phyloP scores from a whole-genome alignment of 768 basidiomycete species.

The Phaffia tasmanica region DNA sequence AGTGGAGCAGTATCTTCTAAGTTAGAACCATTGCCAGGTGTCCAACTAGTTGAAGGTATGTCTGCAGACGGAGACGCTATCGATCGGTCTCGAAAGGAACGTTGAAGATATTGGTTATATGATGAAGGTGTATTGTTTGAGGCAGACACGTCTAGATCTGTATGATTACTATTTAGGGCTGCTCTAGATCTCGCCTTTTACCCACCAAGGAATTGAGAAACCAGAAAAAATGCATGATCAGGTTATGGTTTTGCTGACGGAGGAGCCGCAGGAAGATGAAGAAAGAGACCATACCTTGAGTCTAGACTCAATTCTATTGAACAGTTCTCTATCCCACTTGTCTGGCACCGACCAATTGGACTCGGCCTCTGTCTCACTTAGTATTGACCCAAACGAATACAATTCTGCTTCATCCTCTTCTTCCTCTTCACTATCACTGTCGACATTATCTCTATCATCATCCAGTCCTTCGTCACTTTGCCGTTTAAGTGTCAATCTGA shows the following conservation, averaged over 20 bases:
- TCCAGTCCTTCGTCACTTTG: background rate
- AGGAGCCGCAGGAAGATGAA: no score
- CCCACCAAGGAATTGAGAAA: no score
- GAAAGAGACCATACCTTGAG: conserved; percentile 54
- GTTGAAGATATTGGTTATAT: background rate
- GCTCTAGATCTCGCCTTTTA: no score
- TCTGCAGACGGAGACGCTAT: background rate
- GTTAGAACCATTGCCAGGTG: background rate
- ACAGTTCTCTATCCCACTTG: conserved; percentile 53
- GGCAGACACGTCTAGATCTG: no score
- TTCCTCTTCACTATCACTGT: conserved; percentile 19
- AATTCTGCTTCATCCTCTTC: conserved; percentile 40
- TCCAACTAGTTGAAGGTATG: background rate
- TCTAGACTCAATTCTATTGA: conserved; percentile 56
- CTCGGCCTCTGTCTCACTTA: conserved; percentile 59
- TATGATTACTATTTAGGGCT: no score
- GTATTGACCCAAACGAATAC: conserved; percentile 71
- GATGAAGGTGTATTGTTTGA: no score
- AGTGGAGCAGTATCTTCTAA: conserved; percentile 10
- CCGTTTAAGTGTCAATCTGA: background rate
- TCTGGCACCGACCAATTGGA: conserved; percentile 56
- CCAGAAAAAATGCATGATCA: no score
- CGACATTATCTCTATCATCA: background rate
- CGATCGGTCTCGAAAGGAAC: background rate
- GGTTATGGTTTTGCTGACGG: no score